Base-by-base conservation (phyloP, 169 alveolate species). In the Plasmodium adleri region DNA sequence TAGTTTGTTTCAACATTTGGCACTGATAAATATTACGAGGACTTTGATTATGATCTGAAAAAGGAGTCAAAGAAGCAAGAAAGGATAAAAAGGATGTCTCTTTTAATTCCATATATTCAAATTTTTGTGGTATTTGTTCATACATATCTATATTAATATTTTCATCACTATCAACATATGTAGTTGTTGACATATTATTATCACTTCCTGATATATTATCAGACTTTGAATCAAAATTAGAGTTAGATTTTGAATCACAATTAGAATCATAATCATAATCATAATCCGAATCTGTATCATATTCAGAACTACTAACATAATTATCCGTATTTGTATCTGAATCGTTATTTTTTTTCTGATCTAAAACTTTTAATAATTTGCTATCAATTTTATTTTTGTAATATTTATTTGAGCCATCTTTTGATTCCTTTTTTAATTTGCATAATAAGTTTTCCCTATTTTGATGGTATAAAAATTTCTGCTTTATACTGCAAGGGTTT, bases 1-100 rank as follows among this genome's bases (percentile, higher is more conserved):
- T 98, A 22, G 99, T 99, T 95, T 99, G 99, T 94, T 99, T 99
- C 62, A 99, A 97, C 99, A 99, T 99, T 94, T 97, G 98, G 91
- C 99, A 98, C 91, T 98, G 99, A 94, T 98, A 99, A 99, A 98
- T 98, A 92, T 98, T 98, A 54, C 99, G 95, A 5, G 99, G 99
- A 73, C 99, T 97, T 94, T 99, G 99, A 94, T 99, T 99, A 94
- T 98, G 99, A 88, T 99, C 99, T 72, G 99, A 96, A 95, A 98
- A 99, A 26, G 99, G 99, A 10, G 99, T 98, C 68, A 97, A 95
- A 0, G 99, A 95, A 7, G 99, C 99, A 24, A 98, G 87, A 66
- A 99, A 94, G 24, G 99, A 98, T 63, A 99, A 94, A 72, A 98
- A 97, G 50, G 98, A 96, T 8, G 98, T 94, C 59, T 99, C 99